Evolutionary conservation across 495 filamentous ascomycete genomes (phyloP).

Genomic region (Podospora pseudoanserina): DNA sequence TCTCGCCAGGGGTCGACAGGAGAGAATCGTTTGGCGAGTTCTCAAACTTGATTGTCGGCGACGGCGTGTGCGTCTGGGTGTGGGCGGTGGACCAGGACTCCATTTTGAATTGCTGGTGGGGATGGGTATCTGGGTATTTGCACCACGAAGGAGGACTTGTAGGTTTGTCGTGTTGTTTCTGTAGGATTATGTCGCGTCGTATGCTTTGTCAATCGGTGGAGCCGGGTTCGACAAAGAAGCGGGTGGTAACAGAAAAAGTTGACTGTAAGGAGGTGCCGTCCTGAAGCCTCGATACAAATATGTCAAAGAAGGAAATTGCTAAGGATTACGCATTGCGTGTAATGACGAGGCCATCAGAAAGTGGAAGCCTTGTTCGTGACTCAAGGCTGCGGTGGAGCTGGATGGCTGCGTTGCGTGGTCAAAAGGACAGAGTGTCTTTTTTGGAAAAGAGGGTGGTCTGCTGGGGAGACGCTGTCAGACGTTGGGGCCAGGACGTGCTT

Average conservation of each 20-base stretch:
- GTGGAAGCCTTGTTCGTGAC: conserved; percentile 17
- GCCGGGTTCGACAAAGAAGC: conserved; percentile 10
- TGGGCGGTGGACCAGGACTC: conserved; percentile 33
- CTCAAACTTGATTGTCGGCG: conserved; percentile 48
- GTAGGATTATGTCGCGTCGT: neutral
- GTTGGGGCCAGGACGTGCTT: conserved; percentile 27
- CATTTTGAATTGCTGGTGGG: conserved; percentile 30
- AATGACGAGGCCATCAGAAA: conserved; percentile 29
- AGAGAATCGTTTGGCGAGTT: conserved; percentile 50
- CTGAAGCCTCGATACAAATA: conserved; percentile 43
- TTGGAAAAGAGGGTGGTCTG: neutral
- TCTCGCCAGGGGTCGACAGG: conserved; percentile 49
- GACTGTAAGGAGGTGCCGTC: conserved; percentile 41
- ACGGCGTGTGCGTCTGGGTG: conserved; percentile 34
- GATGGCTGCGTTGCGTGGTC: conserved; percentile 23
- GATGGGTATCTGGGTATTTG: conserved; percentile 34
- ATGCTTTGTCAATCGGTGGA: conserved; percentile 3
- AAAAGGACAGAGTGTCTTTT: conserved; percentile 34
- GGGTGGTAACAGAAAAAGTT: conserved; percentile 11
- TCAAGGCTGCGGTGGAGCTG: conserved; percentile 15
- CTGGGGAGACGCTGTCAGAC: conserved; percentile 17
- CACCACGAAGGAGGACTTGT: conserved; percentile 37
- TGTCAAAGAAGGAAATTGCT: conserved; percentile 22
- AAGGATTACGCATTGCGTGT: conserved; percentile 23
- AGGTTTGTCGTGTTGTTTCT: conserved; percentile 17